Conservation (phyloP, 805 yeast species). For the Candida nitratophila region DNA sequence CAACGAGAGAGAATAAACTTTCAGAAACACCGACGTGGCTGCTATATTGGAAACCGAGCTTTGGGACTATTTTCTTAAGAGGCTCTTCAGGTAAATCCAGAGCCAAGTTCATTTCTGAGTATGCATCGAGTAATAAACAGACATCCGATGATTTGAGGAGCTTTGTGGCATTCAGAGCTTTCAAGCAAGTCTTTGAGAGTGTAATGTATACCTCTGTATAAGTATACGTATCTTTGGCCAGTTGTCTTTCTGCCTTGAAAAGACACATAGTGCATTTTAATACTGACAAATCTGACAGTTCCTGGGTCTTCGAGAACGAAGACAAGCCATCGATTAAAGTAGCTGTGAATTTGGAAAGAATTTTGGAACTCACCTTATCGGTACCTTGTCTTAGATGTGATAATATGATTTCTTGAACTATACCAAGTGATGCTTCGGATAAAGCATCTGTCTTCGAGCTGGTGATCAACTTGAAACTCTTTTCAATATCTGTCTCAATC, state of each 20-base stretch:
- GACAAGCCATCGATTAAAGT: not conserved
- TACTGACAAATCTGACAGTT: not conserved
- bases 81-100: not conserved
- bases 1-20: not conserved
- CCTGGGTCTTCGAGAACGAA: not conserved
- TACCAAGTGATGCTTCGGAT: conserved; percentile 10
- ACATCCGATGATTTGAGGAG: not conserved
- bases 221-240: not conserved
- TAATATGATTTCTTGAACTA: conserved; percentile 32
- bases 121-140: not conserved
- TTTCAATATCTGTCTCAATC: conserved; percentile 32
- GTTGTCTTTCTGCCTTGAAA: not conserved
- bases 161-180: not conserved
- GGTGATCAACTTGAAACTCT: conserved; percentile 9
- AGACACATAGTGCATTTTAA: not conserved
- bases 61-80: not conserved
- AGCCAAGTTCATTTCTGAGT: not conserved
- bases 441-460: conserved; percentile 3
- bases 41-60: not conserved
- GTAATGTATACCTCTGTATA: not conserved
- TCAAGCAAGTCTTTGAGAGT: not conserved
- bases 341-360: not conserved
- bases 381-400: conserved; percentile 34
- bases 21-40: not conserved
- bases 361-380: conserved; percentile 14